phyloP scores from a whole-genome alignment of 2,329 filamentous ascomycete genomes.

The Sarocladium oryzae region DNA sequence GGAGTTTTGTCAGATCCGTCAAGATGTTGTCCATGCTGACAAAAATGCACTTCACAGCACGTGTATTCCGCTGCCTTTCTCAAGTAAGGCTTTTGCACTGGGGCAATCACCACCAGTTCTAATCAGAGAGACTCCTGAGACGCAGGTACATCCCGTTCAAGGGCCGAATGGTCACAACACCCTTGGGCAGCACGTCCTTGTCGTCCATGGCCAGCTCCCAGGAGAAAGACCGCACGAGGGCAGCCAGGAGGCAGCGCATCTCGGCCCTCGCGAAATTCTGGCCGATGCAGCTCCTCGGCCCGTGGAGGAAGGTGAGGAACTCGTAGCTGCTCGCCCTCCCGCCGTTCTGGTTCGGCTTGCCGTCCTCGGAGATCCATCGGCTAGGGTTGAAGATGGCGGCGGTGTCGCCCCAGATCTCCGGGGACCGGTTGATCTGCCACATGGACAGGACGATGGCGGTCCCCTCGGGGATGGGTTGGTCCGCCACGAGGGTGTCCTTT shows the following conservation, averaged over 20 bases:
- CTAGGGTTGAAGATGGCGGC: slow-evolving; percentile 63
- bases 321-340: slow-evolving; percentile 64
- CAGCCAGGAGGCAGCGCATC: slow-evolving; percentile 65
- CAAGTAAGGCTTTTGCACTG: too few species aligned
- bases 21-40: too few species aligned
- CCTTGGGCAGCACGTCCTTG: slow-evolving; percentile 50
- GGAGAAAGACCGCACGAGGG: slow-evolving; percentile 58
- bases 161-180: slow-evolving; percentile 60
- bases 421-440: slow-evolving; percentile 56
- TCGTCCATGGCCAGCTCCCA: slow-evolving; percentile 52
- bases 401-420: slow-evolving; percentile 60
- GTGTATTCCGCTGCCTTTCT: too few species aligned
- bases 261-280: slow-evolving; percentile 62
- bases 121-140: too few species aligned
- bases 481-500: slow-evolving; percentile 48
- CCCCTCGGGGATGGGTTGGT: slow-evolving; percentile 57
- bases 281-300: slow-evolving; percentile 22
- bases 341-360: slow-evolving; percentile 54
- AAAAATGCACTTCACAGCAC: too few species aligned
- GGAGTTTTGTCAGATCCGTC: too few species aligned
- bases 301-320: slow-evolving; percentile 71
- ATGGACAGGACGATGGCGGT: slow-evolving; percentile 54
- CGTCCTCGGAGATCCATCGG: slow-evolving; percentile 50
- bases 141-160: slow-evolving; percentile 58
- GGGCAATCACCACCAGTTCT: too few species aligned